These are phyloP conservation scores for Daldinia concentrica DNA, from an alignment of 495 filamentous ascomycete species.

Conservation along the genomic window DNA sequence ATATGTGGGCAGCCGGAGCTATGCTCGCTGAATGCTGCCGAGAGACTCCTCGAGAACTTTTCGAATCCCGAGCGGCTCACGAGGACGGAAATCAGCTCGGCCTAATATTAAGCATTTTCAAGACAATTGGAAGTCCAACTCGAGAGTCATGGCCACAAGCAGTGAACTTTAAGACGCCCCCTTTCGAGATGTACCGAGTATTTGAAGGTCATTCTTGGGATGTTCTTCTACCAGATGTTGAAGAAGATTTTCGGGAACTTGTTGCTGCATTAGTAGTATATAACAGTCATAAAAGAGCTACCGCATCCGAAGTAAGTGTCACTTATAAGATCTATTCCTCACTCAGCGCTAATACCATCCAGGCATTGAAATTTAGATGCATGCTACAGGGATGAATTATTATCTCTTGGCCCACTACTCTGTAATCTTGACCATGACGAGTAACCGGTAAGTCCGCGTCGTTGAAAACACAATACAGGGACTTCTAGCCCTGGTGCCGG, in stretches of 20 bases:
- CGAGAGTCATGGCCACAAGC: conserved; percentile 77
- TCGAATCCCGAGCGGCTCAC: conserved; percentile 73
- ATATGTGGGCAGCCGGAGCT: conserved; percentile 91
- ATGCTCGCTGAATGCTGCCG: conserved; percentile 76
- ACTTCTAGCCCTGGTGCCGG: neutral
- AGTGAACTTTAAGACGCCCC: conserved; percentile 55
- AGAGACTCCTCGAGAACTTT: conserved; percentile 68
- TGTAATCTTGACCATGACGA: neutral
- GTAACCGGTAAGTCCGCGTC: neutral
- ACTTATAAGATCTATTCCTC: neutral
- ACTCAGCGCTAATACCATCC: conserved; percentile 15
- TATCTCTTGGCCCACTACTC: neutral
- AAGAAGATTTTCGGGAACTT: conserved; percentile 45
- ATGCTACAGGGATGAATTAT: conserved; percentile 2
- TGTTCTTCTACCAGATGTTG: conserved; percentile 51
- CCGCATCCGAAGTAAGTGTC: conserved; percentile 40
- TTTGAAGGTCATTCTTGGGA: conserved; percentile 55
- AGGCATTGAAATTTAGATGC: conserved; percentile 35
- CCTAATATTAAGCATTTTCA: conserved; percentile 89
- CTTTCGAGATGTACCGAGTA: conserved; percentile 62
- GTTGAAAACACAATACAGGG: neutral
- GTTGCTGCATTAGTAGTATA: conserved; percentile 49
- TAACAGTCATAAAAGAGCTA: conserved; percentile 43
- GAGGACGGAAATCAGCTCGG: conserved; percentile 92
- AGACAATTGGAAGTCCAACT: conserved; percentile 84